These are phyloP conservation scores for Irpex lacteus DNA, from an alignment of 1,284 basidiomycete species.

Conservation along the genomic window DNA sequence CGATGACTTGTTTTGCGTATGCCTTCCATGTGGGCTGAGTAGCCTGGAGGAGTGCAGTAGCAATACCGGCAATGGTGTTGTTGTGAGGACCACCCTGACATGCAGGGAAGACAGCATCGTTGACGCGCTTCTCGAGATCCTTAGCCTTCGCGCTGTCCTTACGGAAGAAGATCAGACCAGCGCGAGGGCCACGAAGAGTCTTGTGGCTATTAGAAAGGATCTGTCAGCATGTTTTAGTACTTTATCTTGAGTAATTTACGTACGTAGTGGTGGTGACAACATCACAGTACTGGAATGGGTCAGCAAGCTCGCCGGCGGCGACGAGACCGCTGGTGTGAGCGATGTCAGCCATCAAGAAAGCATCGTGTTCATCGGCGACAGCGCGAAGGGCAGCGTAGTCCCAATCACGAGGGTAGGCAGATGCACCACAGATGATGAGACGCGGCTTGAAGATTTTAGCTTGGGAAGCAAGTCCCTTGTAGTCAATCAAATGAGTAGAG, in stretches of 20 bases:
- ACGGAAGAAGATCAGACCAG: slow-evolving; percentile 98
- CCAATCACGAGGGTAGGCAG: slow-evolving; percentile 99
- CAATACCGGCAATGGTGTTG: slow-evolving; percentile 97
- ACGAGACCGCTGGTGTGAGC: slow-evolving; percentile 97
- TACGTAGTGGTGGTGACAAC: slow-evolving; percentile 95
- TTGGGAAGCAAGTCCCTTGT: slow-evolving; percentile 79
- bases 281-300: slow-evolving; percentile 96
- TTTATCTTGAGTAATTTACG: slow-evolving; percentile 25
- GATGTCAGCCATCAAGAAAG: slow-evolving; percentile 94
- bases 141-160: slow-evolving; percentile 80
- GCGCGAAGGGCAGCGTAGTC: slow-evolving; percentile 85
- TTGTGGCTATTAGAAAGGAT: slow-evolving; percentile 71
- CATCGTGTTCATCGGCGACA: slow-evolving; percentile 86
- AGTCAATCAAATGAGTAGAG: slow-evolving; percentile 89
- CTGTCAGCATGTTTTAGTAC: background rate
- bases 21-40: slow-evolving; percentile 87
- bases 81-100: slow-evolving; percentile 99
- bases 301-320: slow-evolving; percentile 89
- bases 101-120: slow-evolving; percentile 99
- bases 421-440: slow-evolving; percentile 96
- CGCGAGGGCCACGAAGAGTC: slow-evolving; percentile 97
- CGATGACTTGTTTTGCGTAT: slow-evolving; percentile 94
- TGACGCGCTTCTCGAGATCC: slow-evolving; percentile 94
- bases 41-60: slow-evolving; percentile 94
- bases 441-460: slow-evolving; percentile 97